Conservation (phyloP, 108 stramenopile genomes). For the Cyclotella kingstonii region DNA sequence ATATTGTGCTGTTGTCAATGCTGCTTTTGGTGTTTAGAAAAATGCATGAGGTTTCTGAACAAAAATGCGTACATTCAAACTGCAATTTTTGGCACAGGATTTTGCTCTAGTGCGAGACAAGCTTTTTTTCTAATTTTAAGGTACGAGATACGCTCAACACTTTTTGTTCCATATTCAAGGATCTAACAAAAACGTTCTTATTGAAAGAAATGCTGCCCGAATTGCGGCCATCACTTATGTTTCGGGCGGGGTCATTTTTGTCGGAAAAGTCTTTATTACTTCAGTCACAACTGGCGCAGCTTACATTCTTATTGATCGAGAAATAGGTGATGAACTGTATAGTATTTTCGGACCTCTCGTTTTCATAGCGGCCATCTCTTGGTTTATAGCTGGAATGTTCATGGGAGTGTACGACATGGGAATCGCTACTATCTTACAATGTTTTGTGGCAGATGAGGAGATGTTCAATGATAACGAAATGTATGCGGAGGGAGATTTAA, state of each 20-base stretch:
- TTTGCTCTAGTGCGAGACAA: slow-evolving; percentile 72
- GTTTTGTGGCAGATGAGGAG: slow-evolving; percentile 90
- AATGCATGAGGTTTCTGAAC: slow-evolving; percentile 84
- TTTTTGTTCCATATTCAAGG: not conserved
- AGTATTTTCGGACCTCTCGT: slow-evolving; percentile 65
- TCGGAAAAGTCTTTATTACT: slow-evolving; percentile 86
- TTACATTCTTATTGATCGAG: slow-evolving; percentile 42
- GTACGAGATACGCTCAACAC: not conserved
- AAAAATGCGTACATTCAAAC: slow-evolving; percentile 92
- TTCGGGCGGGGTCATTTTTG: slow-evolving; percentile 67
- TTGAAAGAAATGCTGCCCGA: slow-evolving; percentile 53
- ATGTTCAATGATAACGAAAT: slow-evolving; percentile 69
- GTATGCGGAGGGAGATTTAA: slow-evolving; percentile 59
- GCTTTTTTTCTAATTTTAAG: slow-evolving; percentile 85
- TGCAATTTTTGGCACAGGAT: slow-evolving; percentile 87
- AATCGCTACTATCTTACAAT: slow-evolving; percentile 83
- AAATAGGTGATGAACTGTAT: slow-evolving; percentile 46
- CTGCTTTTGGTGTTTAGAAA: slow-evolving; percentile 84
- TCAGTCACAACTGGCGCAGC: slow-evolving; percentile 54
- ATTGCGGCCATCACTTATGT: slow-evolving; percentile 67
- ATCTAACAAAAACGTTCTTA: not conserved
- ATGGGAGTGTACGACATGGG: slow-evolving; percentile 69
- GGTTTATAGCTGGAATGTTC: slow-evolving; percentile 58
- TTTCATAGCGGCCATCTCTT: slow-evolving; percentile 63
- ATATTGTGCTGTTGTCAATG: slow-evolving; percentile 88